These are phyloP conservation scores for Boletus rex-veris DNA, from an alignment of 768 basidiomycete genomes.

Conservation along the genomic window DNA sequence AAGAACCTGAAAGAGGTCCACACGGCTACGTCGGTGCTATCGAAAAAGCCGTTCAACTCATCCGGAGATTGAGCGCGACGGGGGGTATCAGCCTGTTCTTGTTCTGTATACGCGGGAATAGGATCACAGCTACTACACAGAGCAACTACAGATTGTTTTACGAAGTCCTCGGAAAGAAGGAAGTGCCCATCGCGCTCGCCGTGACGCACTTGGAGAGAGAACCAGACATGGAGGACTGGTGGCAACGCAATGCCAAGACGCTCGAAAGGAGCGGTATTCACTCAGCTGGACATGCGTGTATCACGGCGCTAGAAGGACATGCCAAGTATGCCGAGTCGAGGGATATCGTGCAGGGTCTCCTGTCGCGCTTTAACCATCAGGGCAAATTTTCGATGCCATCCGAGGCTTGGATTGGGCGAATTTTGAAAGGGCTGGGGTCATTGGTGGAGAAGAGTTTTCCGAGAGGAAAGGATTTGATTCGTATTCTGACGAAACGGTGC, in stretches of 20 bases:
- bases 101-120: constrained; percentile 38
- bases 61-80: constrained; percentile 27
- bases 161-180: constrained; percentile 26
- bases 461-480: constrained; percentile 23
- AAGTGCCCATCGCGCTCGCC: constrained; percentile 39
- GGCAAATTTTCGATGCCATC: constrained; percentile 31
- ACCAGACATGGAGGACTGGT: constrained; percentile 33
- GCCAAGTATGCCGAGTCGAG: constrained; percentile 32
- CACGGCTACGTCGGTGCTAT: constrained; percentile 26
- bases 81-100: constrained; percentile 41
- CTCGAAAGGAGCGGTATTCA: constrained; percentile 21
- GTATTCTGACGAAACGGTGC: constrained; percentile 28
- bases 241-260: constrained; percentile 22
- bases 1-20: constrained; percentile 24
- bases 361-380: constrained; percentile 22
- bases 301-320: constrained; percentile 26
- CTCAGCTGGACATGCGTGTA: constrained; percentile 30
- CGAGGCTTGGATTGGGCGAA: constrained; percentile 25
- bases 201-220: constrained; percentile 40
- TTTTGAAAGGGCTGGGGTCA: constrained; percentile 23
- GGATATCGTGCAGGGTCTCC: constrained; percentile 16
- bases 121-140: constrained; percentile 29
- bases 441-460: constrained; percentile 17
- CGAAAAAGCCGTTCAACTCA: constrained; percentile 31
- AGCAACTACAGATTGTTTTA: constrained; percentile 26